Conservation (phyloP, 495 filamentous ascomycete genomes). For the Talaromyces liani region DNA sequence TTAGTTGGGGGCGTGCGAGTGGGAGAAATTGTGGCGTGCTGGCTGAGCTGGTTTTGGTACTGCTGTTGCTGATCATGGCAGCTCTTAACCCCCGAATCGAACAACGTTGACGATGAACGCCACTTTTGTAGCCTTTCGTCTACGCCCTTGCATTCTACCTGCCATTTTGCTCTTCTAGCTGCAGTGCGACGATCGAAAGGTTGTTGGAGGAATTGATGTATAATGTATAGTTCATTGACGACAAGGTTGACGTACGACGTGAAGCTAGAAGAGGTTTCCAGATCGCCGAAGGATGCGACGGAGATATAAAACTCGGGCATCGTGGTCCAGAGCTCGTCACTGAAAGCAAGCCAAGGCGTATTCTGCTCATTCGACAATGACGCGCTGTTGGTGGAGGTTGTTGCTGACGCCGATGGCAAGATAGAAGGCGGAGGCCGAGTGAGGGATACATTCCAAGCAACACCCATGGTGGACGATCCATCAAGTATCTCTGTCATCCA, state of each 20-base stretch:
- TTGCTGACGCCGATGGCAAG: no score
- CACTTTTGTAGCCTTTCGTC: slow-evolving; percentile 21
- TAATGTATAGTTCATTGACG: slow-evolving; percentile 19
- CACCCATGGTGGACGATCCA: slow-evolving; percentile 20
- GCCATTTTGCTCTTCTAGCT: slow-evolving; percentile 19
- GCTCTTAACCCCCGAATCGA: background rate
- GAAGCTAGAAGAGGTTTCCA: slow-evolving; percentile 7
- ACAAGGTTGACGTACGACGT: slow-evolving; percentile 18
- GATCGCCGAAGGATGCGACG: no score
- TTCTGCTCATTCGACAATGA: no score
- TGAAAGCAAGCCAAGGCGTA: no score
- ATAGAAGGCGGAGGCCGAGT: no score
- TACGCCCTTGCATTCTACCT: slow-evolving; percentile 19
- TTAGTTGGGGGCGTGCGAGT: background rate
- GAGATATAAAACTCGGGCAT: no score
- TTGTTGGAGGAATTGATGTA: slow-evolving; percentile 23
- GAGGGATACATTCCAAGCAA: slow-evolving; percentile 15
- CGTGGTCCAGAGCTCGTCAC: no score
- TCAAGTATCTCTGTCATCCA: slow-evolving; percentile 31
- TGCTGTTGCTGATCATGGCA: no score
- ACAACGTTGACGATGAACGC: slow-evolving; percentile 14
- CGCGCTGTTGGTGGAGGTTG: no score
- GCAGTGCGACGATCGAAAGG: slow-evolving; percentile 17
- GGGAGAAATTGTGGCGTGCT: no score
- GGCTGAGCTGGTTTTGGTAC: no score